These are phyloP conservation scores for Hypomontagnella submonticulosa DNA, from an alignment of 495 filamentous ascomycete species.

Conservation along the genomic window DNA sequence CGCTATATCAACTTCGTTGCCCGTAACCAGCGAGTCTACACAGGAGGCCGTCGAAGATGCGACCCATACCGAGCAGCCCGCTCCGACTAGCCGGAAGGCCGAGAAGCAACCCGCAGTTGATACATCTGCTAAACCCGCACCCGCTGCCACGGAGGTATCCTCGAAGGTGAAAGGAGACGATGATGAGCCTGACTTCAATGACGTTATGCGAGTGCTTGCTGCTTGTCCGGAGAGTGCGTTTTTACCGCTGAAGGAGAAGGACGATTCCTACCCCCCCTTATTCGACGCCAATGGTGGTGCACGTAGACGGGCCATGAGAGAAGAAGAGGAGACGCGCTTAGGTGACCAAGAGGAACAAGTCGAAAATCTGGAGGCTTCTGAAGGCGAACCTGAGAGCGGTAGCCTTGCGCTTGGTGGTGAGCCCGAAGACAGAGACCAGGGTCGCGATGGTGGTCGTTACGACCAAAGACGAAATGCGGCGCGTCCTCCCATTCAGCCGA, in stretches of 20 bases:
- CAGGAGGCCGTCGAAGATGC: slow-evolving; percentile 49
- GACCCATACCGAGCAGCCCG: slow-evolving; percentile 34
- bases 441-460: slow-evolving; percentile 63
- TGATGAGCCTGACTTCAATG: slow-evolving; percentile 35
- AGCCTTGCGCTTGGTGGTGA: slow-evolving; percentile 92
- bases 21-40: slow-evolving; percentile 59
- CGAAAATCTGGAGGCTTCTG: slow-evolving; percentile 54
- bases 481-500: slow-evolving; percentile 79
- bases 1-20: slow-evolving; percentile 69
- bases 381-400: slow-evolving; percentile 72
- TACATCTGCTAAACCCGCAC: slow-evolving; percentile 12
- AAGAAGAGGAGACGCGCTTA: slow-evolving; percentile 71
- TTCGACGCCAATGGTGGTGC: slow-evolving; percentile 83
- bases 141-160: neutral
- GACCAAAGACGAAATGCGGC: slow-evolving; percentile 65
- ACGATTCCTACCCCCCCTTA: slow-evolving; percentile 71
- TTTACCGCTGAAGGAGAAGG: slow-evolving; percentile 43
- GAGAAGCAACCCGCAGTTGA: slow-evolving; percentile 41
- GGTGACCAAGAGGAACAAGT: slow-evolving; percentile 67
- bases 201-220: slow-evolving; percentile 50
- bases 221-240: slow-evolving; percentile 46
- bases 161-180: neutral
- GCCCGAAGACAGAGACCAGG: slow-evolving; percentile 76
- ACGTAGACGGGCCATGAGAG: slow-evolving; percentile 76
- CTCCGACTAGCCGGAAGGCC: slow-evolving; percentile 33